These are phyloP conservation scores for Panicum hallii DNA, from an alignment of 202 grass and related monocot species.

Conservation along the genomic window DNA sequence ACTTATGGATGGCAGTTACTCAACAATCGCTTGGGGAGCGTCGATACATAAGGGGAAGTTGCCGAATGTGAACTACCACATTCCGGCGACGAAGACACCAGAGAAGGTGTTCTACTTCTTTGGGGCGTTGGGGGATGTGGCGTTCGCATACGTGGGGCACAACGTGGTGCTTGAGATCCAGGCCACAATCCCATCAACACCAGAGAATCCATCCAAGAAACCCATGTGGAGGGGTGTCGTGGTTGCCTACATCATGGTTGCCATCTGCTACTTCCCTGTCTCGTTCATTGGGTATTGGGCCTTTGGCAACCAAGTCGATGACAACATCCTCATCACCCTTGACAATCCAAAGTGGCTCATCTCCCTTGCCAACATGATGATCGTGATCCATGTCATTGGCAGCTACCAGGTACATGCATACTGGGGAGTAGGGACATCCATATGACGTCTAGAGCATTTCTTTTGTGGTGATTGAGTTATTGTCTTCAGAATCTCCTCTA, in stretches of 20 bases:
- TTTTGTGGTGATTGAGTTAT: not conserved
- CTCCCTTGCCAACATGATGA: constrained; percentile 84
- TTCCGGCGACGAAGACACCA: constrained; percentile 31
- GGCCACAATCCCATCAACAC: constrained; percentile 82
- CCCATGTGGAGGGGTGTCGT: constrained; percentile 97
- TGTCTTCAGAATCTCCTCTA: not conserved
- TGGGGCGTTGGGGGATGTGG: constrained; percentile 62
- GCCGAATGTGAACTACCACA: constrained; percentile 53
- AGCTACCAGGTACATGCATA: constrained; percentile 37
- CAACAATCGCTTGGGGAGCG: constrained; percentile 84
- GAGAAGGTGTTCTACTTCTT: constrained; percentile 75
- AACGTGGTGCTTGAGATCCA: constrained; percentile 97
- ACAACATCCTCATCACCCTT: constrained; percentile 76
- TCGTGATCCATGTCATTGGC: constrained; percentile 89
- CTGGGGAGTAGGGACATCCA: not conserved
- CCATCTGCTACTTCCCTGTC: constrained; percentile 90
- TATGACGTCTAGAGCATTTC: not conserved
- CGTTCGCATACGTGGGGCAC: constrained; percentile 83
- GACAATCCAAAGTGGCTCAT: constrained; percentile 80
- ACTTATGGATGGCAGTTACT: constrained; percentile 51
- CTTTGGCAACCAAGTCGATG: constrained; percentile 64
- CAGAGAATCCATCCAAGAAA: constrained; percentile 85
- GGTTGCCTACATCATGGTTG: constrained; percentile 81
- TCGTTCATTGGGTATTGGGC: constrained; percentile 79
- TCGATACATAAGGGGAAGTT: constrained; percentile 62